Evolutionary conservation across 306 rosid genomes (phyloP).

Genomic region (Herpetospermum pedunculosum): DNA sequence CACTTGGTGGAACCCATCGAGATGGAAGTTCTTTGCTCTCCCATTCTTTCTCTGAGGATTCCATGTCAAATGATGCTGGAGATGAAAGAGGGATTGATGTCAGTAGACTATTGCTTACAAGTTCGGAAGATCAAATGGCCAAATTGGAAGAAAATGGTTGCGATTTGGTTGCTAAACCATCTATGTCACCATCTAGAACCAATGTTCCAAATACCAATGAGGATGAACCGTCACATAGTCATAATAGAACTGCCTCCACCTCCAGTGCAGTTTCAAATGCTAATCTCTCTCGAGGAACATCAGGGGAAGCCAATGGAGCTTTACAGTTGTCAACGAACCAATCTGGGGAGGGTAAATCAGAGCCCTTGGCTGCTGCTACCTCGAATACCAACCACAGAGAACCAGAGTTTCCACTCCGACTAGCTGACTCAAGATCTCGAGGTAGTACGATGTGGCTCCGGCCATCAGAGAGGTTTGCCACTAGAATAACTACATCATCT

Average conservation of each 20-base stretch:
- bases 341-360: constrained; percentile 46
- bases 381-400: constrained; percentile 18
- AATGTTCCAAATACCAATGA: background rate
- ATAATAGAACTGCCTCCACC: constrained; percentile 8
- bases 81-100: constrained; percentile 5
- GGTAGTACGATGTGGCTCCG: constrained; percentile 64
- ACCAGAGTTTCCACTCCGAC: constrained; percentile 35
- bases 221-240: constrained; percentile 6
- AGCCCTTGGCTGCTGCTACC: constrained; percentile 18
- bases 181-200: constrained; percentile 9
- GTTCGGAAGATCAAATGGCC: background rate
- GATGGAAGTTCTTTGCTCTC: constrained; percentile 8
- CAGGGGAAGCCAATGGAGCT: constrained; percentile 41
- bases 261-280: constrained; percentile 10
- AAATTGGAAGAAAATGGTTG: constrained; percentile 4
- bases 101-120: background rate
- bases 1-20: constrained; percentile 3
- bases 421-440: constrained; percentile 51
- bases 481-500: constrained; percentile 53
- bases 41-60: constrained; percentile 4
- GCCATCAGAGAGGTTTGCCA: constrained; percentile 66
- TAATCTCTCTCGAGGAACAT: constrained; percentile 28
- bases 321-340: constrained; percentile 37
- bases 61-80: constrained; percentile 8
- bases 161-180: constrained; percentile 1